Conservation (phyloP, 306 rosid species). For the Sindora glabra region DNA sequence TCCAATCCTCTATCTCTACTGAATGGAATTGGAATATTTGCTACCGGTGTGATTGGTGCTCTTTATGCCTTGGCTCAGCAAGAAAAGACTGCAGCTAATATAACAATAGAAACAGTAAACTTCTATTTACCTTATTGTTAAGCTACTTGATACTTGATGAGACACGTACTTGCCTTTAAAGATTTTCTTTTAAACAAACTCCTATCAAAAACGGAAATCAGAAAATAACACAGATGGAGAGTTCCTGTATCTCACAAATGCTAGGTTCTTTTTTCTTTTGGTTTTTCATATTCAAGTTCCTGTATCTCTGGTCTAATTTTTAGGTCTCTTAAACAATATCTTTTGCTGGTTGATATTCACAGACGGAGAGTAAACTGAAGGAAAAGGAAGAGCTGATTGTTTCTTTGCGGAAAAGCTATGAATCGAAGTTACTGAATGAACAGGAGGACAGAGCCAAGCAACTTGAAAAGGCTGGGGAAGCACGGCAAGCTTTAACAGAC, state of each 20-base stretch:
- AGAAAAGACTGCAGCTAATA: constrained; percentile 42
- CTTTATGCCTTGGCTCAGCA: constrained; percentile 51
- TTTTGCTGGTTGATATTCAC: constrained; percentile 30
- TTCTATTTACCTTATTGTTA: neutral
- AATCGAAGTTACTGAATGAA: constrained; percentile 49
- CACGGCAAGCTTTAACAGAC: constrained; percentile 39
- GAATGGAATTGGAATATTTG: constrained; percentile 56
- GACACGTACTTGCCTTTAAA: constrained; percentile 11
- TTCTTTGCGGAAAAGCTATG: constrained; percentile 53
- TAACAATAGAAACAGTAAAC: constrained; percentile 70
- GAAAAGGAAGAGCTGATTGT: constrained; percentile 60
- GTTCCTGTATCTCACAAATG: no score
- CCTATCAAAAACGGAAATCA: neutral
- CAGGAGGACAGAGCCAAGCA: constrained; percentile 57
- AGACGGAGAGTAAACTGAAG: constrained; percentile 59
- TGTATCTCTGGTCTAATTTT: neutral
- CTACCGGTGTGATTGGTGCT: constrained; percentile 70
- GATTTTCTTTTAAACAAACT: constrained; percentile 5
- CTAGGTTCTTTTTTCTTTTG: no score
- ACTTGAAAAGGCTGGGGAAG: constrained; percentile 63
- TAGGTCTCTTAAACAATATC: constrained; percentile 14
- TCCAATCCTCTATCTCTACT: constrained; percentile 43
- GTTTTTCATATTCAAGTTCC: neutral
- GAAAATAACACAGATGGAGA: neutral
- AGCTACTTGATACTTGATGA: constrained; percentile 9